These are phyloP conservation scores for Posidonia australis DNA, from an alignment of 106 monocot genomes.

Conservation along the genomic window DNA sequence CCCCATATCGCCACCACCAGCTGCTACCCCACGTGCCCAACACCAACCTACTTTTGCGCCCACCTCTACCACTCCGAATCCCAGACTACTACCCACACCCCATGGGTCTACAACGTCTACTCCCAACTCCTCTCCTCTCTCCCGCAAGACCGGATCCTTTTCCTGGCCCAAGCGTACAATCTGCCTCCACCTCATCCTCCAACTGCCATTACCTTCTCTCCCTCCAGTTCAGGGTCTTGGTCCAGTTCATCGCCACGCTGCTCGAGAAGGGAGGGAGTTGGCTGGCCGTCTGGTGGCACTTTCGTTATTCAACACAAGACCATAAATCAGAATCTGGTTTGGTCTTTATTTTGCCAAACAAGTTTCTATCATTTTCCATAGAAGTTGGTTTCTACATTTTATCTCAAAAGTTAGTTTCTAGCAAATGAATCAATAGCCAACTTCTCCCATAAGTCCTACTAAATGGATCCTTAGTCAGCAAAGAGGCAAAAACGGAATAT, in stretches of 20 bases:
- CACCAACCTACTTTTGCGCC: conserved; percentile 4
- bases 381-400: no score
- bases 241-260: conserved; percentile 36
- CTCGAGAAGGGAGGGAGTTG: conserved; percentile 64
- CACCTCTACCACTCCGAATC: conserved; percentile 16
- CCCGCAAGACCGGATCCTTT: conserved; percentile 18
- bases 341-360: no score
- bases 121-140: neutral
- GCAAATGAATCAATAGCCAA: no score
- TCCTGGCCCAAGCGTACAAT: conserved; percentile 47
- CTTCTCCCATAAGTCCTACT: no score
- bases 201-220: conserved; percentile 40
- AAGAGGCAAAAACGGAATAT: no score
- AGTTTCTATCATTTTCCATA: no score
- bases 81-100: conserved; percentile 21
- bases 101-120: conserved; percentile 9
- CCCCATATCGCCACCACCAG: neutral
- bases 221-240: conserved; percentile 39
- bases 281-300: no score
- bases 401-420: no score
- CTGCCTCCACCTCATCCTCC: conserved; percentile 27
- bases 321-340: no score
- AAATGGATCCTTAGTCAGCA: no score
- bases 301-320: no score
- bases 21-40: conserved; percentile 5